A percentile compares a stretch with the other conserved stretches of the same genome.
Evolutionary conservation across 1,139 yeast species (phyloP).

Genomic region (Magnusiomyces ingens): DNA sequence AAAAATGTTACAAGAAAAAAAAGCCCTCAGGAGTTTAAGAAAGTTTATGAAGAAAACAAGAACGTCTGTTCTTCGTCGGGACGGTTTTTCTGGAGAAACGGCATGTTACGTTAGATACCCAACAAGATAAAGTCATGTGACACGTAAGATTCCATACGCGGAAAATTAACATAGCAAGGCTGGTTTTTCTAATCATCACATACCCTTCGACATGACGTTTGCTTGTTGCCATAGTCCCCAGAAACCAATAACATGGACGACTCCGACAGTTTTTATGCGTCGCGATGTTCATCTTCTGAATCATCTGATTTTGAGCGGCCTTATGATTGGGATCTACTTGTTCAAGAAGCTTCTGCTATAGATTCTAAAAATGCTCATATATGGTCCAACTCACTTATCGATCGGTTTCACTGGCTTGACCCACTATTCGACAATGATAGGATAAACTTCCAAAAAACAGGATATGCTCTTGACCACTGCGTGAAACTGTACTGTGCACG

Average conservation of each 20-base stretch:
- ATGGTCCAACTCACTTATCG: background rate
- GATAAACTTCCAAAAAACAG: background rate
- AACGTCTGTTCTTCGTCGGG: no score
- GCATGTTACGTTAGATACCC: no score
- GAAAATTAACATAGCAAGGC: no score
- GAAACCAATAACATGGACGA: constrained; percentile 6
- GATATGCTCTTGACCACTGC: background rate
- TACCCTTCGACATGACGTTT: no score
- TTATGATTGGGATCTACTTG: background rate
- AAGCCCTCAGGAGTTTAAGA: no score
- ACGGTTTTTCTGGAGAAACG: no score
- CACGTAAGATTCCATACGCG: no score
- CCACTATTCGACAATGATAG: background rate
- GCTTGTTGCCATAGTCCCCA: background rate
- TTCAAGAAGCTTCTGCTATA: background rate
- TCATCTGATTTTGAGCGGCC: background rate
- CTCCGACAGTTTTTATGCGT: constrained; percentile 8
- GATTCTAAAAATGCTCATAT: background rate
- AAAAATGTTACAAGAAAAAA: no score
- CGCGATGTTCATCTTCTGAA: background rate
- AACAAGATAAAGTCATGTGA: no score
- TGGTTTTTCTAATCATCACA: no score
- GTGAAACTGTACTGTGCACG: background rate
- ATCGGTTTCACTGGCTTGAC: background rate
- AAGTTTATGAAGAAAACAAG: no score